Base-by-base conservation (phyloP, 192 early-diverging fungal genomes). In the Phlyctochytrium arcticum region DNA sequence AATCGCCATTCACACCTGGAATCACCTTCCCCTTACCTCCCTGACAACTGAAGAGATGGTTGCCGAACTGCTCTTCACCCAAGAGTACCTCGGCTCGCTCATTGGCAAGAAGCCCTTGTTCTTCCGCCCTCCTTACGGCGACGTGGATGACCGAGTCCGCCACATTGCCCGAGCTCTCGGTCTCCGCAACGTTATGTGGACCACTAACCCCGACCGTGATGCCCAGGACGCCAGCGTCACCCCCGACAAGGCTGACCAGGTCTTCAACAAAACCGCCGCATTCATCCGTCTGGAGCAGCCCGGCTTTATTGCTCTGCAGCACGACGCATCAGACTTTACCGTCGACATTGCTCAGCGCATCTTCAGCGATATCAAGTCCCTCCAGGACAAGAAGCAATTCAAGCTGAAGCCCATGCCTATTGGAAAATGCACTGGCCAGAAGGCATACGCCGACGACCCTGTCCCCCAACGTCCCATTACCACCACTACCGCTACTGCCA, bases 41-140 rank as follows among this genome's bases (percentile, higher is more conserved):
- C 57, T 71, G 26, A 71, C 74, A 57, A 86, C 72, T 51, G 74
- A 86, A 39, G 65, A 84, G 58, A 58, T 81, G 17, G 81, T 87
- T 36, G 83, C 86, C 37, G 80, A 88, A 44, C 12, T 87, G n/a
- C 78, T 81, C 23, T n/a, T 17, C 24, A 36, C 61, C 10, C 21
- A 9, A 30, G 50, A 49, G 10, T 32, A 59, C 19, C 77, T 75
- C 34, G 68, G 57, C 66, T 31, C 64, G 2, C 54, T 62, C 33
- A 75, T 64, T 48, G 78, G 80, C 29, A 63, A 71, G 31, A 66
- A 71, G 47, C 80, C 83, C 33, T 49, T 63, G 33, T 79, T 83
- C 64, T 83, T 65, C 71, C 78, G 88, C 10, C 86, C 86, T 17
- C 85, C 88, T 23, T 85, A 83, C 59, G 88, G 88, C 15, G 88